Conservation (phyloP, 352 stramenopile species). For the Globisporangium heterothallicum region DNA sequence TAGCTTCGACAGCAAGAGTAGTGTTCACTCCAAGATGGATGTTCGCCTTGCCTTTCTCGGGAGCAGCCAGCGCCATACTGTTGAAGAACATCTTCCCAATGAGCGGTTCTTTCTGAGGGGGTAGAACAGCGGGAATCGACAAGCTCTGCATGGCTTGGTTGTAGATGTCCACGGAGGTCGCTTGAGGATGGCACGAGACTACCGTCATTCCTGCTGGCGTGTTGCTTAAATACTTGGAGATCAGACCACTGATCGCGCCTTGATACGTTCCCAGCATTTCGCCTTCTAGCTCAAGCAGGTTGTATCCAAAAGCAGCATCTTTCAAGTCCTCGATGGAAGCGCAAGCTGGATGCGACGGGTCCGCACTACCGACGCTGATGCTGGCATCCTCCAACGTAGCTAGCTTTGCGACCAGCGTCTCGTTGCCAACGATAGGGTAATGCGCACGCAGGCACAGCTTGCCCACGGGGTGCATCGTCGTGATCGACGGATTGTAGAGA, state of each 20-base stretch:
- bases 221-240: constrained; percentile 73
- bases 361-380: constrained; percentile 35
- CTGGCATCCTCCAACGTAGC: constrained; percentile 27
- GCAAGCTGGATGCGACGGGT: constrained; percentile 58
- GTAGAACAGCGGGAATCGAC: constrained; percentile 50
- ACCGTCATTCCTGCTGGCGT: constrained; percentile 46
- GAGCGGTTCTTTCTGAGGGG: constrained; percentile 53
- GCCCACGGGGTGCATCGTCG: constrained; percentile 60
- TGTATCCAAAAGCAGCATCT: constrained; percentile 50
- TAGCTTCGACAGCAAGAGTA: constrained; percentile 55
- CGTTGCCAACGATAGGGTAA: constrained; percentile 29
- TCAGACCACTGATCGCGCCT: constrained; percentile 66
- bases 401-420: constrained; percentile 54
- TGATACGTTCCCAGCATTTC: constrained; percentile 59
- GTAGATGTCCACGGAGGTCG: constrained; percentile 63
- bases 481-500: constrained; percentile 74
- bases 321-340: constrained; percentile 18
- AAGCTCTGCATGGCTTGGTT: constrained; percentile 70
- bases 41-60: constrained; percentile 38
- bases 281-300: constrained; percentile 59
- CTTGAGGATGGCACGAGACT: constrained; percentile 49
- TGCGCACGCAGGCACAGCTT: constrained; percentile 57
- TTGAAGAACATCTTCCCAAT: constrained; percentile 64
- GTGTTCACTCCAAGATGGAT: constrained; percentile 38
- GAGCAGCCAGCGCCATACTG: constrained; percentile 43